Percentiles rank a stretch among this genome's conserved stretches.
Evolutionary conservation across 306 rosid species (phyloP).

Genomic region (Myrica gale): DNA sequence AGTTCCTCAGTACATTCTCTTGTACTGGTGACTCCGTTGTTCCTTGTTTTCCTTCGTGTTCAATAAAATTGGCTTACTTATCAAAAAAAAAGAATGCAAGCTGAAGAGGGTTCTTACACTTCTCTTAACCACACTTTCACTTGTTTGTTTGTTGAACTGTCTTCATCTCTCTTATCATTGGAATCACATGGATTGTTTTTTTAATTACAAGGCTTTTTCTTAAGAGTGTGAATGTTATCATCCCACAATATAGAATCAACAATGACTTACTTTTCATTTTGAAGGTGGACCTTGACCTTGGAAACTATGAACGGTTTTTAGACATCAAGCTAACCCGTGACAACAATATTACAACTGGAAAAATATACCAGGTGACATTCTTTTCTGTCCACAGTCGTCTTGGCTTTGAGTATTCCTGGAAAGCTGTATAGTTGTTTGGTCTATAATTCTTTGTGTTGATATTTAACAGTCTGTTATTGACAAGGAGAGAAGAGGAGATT

Average conservation of each 20-base stretch:
- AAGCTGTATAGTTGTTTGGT: not conserved
- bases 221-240: slow-evolving; percentile 1
- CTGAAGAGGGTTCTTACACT: not conserved
- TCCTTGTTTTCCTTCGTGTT: too few relatives aligned
- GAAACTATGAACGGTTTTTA: slow-evolving; percentile 83
- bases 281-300: slow-evolving; percentile 93
- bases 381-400: not conserved
- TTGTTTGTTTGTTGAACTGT: not conserved
- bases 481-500: slow-evolving; percentile 86
- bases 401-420: slow-evolving; percentile 9
- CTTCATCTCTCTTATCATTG: not conserved
- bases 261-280: slow-evolving; percentile 18
- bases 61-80: too few relatives aligned
- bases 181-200: not conserved
- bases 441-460: slow-evolving; percentile 20
- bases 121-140: not conserved
- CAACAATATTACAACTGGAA: slow-evolving; percentile 87
- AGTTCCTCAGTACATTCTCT: too few relatives aligned
- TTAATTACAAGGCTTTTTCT: not conserved
- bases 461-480: slow-evolving; percentile 60
- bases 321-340: slow-evolving; percentile 74
- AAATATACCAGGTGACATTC: slow-evolving; percentile 71
- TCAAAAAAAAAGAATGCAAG: too few relatives aligned
- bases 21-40: too few relatives aligned
- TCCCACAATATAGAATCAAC: slow-evolving; percentile 1